Base-by-base conservation (phyloP, 768 basidiomycete species). In the Gloeostereum incarnatum region DNA sequence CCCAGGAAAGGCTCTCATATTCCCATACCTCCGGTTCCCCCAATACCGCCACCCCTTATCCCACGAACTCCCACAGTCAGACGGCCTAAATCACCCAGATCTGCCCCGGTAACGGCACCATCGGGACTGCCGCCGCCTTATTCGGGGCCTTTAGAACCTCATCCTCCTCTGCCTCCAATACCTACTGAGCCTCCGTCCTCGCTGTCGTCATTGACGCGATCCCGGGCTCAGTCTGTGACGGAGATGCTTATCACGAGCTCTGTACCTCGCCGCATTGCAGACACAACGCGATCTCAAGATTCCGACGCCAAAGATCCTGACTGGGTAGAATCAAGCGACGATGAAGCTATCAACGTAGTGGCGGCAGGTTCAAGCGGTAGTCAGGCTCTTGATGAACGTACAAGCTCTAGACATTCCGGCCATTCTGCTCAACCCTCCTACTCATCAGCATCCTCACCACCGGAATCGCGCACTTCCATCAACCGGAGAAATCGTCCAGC, bases 261-360 rank as follows among this genome's bases (percentile, higher is more conserved):
- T 26, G 49, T 53, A 44, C 49, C 66, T 40, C 60, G 67, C 26
- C 46, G 55, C 30, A 46, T 59, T 30, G 49, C 56, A 36, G 54
- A 62, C 22, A 49, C 51, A 11, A 49, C 53, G 13, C 52, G 60
- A 44, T 45, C 52, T 10, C 58, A 57, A 34, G 66, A 68, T 51
- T 53, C 62, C 11, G 71, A 71, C 45, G 43, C 57, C 6, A 80
- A 80, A 51, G 33, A 41, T n/a, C 63, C 53, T 40, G 70, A 92
- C 49, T 87, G 90, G 88, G 64, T 73, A 39, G 77, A 86, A 53
- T 76, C 73, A 4, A 89, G 86, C 47, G 88, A 91, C 45, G 88
- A 91, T 39, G 88, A 91, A 55, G 88, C 86, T 10, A 86, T 91
- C 38, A 77, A 87, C 49, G 61, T 85, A 29, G 73, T 89, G 22